Percentiles rank a stretch among this genome's conserved stretches.
These are phyloP conservation scores for Saccharomyces hybrid DNA, from an alignment of 1,139 yeast species.

Conservation along the genomic window DNA sequence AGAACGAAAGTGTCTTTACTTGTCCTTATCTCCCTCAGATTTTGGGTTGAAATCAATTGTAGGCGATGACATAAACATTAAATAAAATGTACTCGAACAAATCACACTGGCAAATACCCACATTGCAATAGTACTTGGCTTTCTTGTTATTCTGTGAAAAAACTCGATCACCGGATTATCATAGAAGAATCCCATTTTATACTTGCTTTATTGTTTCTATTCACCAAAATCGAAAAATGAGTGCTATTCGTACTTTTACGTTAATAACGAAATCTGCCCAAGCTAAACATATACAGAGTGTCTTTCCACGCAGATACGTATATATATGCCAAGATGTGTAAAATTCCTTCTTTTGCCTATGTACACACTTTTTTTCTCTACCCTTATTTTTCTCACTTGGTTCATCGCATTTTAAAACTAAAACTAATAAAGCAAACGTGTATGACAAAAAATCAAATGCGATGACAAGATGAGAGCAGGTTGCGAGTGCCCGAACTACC, in stretches of 20 bases:
- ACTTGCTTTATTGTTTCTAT: not conserved
- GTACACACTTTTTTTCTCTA: not conserved
- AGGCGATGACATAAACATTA: slow-evolving; percentile 13
- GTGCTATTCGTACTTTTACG: not conserved
- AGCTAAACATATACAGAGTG: not conserved
- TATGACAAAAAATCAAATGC: not conserved
- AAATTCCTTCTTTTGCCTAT: not conserved
- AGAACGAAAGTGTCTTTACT: not conserved
- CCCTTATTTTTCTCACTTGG: not conserved
- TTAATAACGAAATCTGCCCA: too few relatives aligned
- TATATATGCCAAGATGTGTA: not conserved
- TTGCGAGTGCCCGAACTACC: not conserved
- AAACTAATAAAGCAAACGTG: not conserved
- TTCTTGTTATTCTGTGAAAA: slow-evolving; percentile 18
- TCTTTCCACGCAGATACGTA: not conserved
- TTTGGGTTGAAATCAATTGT: not conserved
- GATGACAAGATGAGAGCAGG: not conserved
- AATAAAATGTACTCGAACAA: slow-evolving; percentile 22
- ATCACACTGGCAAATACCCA: slow-evolving; percentile 31
- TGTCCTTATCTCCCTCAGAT: not conserved
- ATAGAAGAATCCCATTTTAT: slow-evolving; percentile 24
- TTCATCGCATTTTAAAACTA: not conserved
- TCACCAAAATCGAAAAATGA: not conserved
- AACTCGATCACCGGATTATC: slow-evolving; percentile 26
- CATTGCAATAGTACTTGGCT: slow-evolving; percentile 26